Evolutionary conservation across 495 filamentous ascomycete species (phyloP), one percentile per base, ranked within the genome.

Genomic region (Penicillium antarcticum): DNA sequence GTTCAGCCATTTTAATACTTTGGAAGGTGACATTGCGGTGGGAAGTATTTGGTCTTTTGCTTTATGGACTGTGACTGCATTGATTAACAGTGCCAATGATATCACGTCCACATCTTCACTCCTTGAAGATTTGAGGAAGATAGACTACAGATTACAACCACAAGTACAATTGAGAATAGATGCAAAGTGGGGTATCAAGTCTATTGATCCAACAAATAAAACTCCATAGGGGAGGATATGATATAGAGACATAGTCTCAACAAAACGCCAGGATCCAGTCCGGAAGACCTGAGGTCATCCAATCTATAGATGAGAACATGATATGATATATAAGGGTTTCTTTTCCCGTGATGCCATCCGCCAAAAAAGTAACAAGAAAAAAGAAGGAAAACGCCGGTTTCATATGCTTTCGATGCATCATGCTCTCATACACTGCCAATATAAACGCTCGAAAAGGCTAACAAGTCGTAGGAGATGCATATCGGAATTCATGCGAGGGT

Each of bases 381-480:
- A 51, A 18, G 52, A 45, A 59, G 46, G 12, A 62, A 63, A 69
- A 71, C 63, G 61, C 66, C 63, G 51, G 43, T 36, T 51, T 52
- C 54, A 54, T 51, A 65, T 69, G 63, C 63, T 62, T 55, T 50
- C 36, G 49, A 60, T 63, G 62, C 62, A 58, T 66, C 60, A 23
- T 66, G 56, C 60, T 60, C 56, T 65, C 60, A 61, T 66, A 61
- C 62, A 63, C 62, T 60, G 59, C 62, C 58, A 67, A 62, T 54
- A 61, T 54, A 58, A 60, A 56, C 52, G 60, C 61, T 65, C 49
- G 58, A 63, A 31, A 54, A 55, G 44, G 45, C 51, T 46, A 42
- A 41, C 50, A 53, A 48, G 37, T 61, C 57, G 35, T 57, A 51
- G 53, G 53, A 41, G 34, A 52, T 61, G 55, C 46, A 55, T 50